Conservation (phyloP, 352 stramenopile species). For the Phytophthora sp. region DNA sequence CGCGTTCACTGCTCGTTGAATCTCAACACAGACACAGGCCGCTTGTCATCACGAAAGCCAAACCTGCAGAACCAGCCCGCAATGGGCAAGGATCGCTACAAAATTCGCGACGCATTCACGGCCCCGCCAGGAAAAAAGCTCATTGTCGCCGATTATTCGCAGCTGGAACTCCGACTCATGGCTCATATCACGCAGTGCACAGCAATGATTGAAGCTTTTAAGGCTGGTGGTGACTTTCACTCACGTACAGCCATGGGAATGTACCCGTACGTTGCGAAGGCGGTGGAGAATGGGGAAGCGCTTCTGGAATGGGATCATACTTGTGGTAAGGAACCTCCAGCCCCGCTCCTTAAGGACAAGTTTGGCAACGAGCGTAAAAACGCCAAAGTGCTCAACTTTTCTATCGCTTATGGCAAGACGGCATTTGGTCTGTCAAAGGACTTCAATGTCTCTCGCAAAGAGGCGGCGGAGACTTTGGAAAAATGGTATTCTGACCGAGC, state of each 20-base stretch:
- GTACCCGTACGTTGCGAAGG: constrained; percentile 98
- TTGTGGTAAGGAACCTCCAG: constrained; percentile 86
- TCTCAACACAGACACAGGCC: constrained; percentile 99
- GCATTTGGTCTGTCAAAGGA: constrained; percentile 95
- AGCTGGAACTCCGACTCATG: constrained; percentile 99
- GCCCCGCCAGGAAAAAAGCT: constrained; percentile 93
- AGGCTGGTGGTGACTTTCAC: constrained; percentile 93
- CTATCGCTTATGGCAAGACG: constrained; percentile 99
- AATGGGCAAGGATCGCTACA: constrained; percentile 88
- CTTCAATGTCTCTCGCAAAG: constrained; percentile 81
- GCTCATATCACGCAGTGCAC: constrained; percentile 98
- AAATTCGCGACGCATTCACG: constrained; percentile 94
- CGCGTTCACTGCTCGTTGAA: constrained; percentile 99
- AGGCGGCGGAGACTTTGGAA: constrained; percentile 87
- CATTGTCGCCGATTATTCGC: constrained; percentile 99
- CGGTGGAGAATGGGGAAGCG: constrained; percentile 95
- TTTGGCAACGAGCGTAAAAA: constrained; percentile 97
- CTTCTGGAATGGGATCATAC: constrained; percentile 98
- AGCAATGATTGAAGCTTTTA: constrained; percentile 98
- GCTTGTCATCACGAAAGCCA: constrained; percentile 95
- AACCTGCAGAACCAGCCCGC: constrained; percentile 99
- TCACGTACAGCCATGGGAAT: constrained; percentile 98
- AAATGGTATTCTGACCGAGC: constrained; percentile 97
- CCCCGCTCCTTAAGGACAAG: constrained; percentile 98
- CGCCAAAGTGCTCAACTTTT: constrained; percentile 99